Conservation (phyloP, 805 yeast species). For the Myxozyma vanderwaltii region DNA sequence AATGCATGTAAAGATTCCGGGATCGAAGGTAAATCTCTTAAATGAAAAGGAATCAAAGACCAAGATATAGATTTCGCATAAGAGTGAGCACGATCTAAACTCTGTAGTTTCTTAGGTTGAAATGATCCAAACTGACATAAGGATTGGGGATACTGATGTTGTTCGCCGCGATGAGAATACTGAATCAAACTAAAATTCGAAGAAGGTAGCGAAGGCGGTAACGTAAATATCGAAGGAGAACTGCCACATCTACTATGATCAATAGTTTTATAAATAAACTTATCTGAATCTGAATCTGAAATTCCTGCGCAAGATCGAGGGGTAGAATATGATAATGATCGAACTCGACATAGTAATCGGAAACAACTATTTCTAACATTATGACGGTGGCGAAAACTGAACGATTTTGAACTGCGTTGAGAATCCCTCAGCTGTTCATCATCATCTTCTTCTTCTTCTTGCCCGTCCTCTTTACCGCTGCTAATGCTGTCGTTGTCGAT, state of each 20-base stretch:
- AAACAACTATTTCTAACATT: slow-evolving; percentile 1
- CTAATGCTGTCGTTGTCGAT: neutral
- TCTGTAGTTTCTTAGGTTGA: neutral
- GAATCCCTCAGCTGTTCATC: neutral
- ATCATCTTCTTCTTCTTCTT: neutral
- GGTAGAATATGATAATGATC: neutral
- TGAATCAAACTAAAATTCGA: neutral
- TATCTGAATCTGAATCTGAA: neutral
- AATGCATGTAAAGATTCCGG: slow-evolving; percentile 17
- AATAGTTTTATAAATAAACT: too few relatives aligned
- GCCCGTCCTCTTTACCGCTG: neutral
- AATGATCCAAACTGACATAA: neutral
- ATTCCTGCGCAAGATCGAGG: too few relatives aligned
- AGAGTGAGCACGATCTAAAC: too few relatives aligned
- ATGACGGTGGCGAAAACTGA: neutral
- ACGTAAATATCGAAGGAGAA: slow-evolving; percentile 5
- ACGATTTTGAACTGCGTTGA: neutral
- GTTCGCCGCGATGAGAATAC: neutral
- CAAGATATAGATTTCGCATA: neutral
- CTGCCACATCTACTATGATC: neutral
- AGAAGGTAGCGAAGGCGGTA: slow-evolving; percentile 3
- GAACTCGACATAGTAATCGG: slow-evolving; percentile 2
- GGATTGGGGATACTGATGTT: slow-evolving; percentile 2
- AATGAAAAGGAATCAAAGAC: neutral
- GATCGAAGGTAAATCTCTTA: slow-evolving; percentile 2